Conservation (phyloP, 2,329 filamentous ascomycete species). For the Xylariaceae sp. region DNA sequence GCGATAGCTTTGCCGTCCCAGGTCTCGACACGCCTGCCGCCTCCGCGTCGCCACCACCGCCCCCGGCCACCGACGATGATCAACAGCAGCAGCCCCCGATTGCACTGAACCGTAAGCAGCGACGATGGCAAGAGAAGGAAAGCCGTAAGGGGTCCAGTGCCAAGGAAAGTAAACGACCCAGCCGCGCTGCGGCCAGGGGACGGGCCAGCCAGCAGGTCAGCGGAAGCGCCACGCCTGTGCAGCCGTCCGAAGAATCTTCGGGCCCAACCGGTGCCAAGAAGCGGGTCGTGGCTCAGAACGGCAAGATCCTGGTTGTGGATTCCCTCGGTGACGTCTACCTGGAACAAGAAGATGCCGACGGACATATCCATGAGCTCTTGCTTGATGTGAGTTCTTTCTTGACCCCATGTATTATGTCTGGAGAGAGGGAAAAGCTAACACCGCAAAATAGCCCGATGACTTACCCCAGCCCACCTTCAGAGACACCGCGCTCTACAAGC, state of each 20-base stretch:
- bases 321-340: conserved; percentile 87
- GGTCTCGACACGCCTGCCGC: conserved; percentile 50
- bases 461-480: conserved; percentile 68
- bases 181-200: conserved; percentile 29
- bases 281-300: conserved; percentile 87
- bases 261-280: conserved; percentile 73
- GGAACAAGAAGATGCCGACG: conserved; percentile 87
- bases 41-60: conserved; percentile 38
- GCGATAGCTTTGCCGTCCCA: conserved; percentile 69
- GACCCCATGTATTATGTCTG: background rate
- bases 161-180: conserved; percentile 46
- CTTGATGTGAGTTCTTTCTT: conserved; percentile 64
- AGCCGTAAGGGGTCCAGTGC: conserved; percentile 59
- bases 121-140: conserved; percentile 82
- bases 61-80: conserved; percentile 40
- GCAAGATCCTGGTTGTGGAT: conserved; percentile 90
- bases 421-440: conserved; percentile 8
- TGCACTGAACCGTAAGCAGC: conserved; percentile 76
- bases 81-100: conserved; percentile 39
- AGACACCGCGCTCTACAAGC: conserved; percentile 75
- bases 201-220: conserved; percentile 36
- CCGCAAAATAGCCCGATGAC: conserved; percentile 59
- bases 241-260: conserved; percentile 40
- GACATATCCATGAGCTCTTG: conserved; percentile 73
- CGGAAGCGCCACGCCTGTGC: conserved; percentile 49